Percentiles rank a stretch among this genome's conserved stretches.
Conservation (phyloP, 352 stramenopile species). For the Blastocystis hominis region DNA sequence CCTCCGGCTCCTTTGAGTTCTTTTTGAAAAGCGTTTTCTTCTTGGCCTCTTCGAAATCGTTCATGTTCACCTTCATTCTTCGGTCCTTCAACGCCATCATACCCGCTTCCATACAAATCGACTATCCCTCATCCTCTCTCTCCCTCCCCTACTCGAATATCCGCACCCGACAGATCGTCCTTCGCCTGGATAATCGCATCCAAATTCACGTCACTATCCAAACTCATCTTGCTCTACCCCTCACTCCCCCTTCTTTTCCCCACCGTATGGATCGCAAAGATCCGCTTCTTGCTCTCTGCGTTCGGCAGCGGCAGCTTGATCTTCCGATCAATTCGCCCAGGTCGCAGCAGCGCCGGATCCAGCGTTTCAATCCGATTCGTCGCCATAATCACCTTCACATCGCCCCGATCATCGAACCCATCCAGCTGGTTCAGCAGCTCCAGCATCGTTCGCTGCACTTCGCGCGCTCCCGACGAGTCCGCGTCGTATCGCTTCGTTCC, state of each 20-base stretch:
- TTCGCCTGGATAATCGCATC: slow-evolving; percentile 99
- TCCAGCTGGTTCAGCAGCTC: slow-evolving; percentile 99
- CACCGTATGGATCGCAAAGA: slow-evolving; percentile 98
- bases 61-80: slow-evolving; percentile 97
- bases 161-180: slow-evolving; percentile 96
- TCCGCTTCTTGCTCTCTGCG: slow-evolving; percentile 97
- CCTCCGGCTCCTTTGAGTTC: slow-evolving; percentile 98
- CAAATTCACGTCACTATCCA: slow-evolving; percentile 94
- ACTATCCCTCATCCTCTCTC: slow-evolving; percentile 63
- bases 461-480: slow-evolving; percentile 85
- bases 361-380: slow-evolving; percentile 98
- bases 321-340: slow-evolving; percentile 98
- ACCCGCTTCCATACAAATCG: slow-evolving; percentile 96
- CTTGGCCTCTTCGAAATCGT: slow-evolving; percentile 99
- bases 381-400: slow-evolving; percentile 99
- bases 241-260: neutral
- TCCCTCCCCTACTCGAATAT: slow-evolving; percentile 78
- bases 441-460: slow-evolving; percentile 99
- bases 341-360: slow-evolving; percentile 94
- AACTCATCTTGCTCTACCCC: slow-evolving; percentile 78
- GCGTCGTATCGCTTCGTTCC: slow-evolving; percentile 98
- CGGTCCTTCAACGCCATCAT: slow-evolving; percentile 94
- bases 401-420: slow-evolving; percentile 95
- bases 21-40: slow-evolving; percentile 99
- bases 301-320: slow-evolving; percentile 99